Evolutionary conservation across 2,329 filamentous ascomycete species (phyloP).

Genomic region (Fusarium irregulare): DNA sequence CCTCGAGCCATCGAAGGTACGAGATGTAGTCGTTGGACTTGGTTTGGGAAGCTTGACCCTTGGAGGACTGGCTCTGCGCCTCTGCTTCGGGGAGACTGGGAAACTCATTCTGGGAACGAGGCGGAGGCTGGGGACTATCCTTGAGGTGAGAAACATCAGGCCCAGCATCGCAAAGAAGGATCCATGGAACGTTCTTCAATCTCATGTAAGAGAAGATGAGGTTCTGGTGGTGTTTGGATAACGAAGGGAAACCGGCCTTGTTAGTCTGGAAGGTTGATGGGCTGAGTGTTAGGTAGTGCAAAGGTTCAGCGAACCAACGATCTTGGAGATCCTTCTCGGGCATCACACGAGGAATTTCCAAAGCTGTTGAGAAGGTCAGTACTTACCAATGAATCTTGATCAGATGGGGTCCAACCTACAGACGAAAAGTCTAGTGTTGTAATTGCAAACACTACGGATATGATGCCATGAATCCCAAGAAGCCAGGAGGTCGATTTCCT

Average conservation of each 20-base stretch:
- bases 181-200: conserved; percentile 70
- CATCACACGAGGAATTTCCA: conserved; percentile 68
- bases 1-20: conserved; percentile 87
- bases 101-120: conserved; percentile 64
- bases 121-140: conserved; percentile 35
- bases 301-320: conserved; percentile 76
- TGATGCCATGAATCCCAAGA: conserved; percentile 96
- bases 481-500: conserved; percentile 76
- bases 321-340: conserved; percentile 71
- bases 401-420: conserved; percentile 68
- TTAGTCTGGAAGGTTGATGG: conserved; percentile 69
- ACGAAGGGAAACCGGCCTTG: conserved; percentile 69
- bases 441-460: conserved; percentile 86
- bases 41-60: conserved; percentile 42
- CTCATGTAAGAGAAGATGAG: conserved; percentile 73
- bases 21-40: conserved; percentile 66
- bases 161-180: conserved; percentile 72
- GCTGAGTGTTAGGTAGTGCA: conserved; percentile 70
- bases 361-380: conserved; percentile 52
- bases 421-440: conserved; percentile 82
- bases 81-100: conserved; percentile 77
- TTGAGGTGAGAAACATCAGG: conserved; percentile 55
- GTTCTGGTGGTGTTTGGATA: conserved; percentile 70
- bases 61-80: conserved; percentile 49
- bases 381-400: background rate